phyloP scores from a whole-genome alignment of 2,329 filamentous ascomycete genomes.

The Scedosporium boydii region DNA sequence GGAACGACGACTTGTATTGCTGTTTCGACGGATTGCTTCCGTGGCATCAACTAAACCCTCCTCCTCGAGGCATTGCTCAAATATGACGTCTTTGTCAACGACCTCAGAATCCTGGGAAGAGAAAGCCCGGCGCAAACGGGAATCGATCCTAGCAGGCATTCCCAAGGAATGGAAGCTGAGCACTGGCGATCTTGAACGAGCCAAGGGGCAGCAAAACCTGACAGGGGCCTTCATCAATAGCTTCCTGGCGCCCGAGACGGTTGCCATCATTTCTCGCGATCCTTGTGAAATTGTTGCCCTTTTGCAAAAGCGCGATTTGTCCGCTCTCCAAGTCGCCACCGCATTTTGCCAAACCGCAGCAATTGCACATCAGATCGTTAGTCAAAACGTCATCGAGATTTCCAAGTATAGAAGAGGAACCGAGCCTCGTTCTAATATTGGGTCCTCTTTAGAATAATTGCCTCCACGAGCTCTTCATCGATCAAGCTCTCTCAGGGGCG shows the following conservation, averaged over 20 bases:
- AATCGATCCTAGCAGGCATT: conserved; percentile 11
- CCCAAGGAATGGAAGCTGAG: conserved; percentile 12
- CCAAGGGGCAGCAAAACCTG: conserved; percentile 7
- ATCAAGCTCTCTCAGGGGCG: conserved; percentile 33
- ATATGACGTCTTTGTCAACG: neutral
- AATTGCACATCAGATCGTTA: conserved; percentile 45
- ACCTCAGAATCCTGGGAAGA: conserved; percentile 10
- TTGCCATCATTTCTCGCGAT: conserved; percentile 8
- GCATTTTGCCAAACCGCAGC: conserved; percentile 42
- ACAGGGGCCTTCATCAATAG: conserved; percentile 13
- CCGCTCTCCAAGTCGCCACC: conserved; percentile 31
- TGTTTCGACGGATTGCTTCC: no score
- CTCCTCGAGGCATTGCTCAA: no score
- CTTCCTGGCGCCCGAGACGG: conserved; percentile 8
- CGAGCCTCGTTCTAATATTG: neutral
- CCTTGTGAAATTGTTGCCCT: conserved; percentile 6
- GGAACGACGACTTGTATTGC: no score
- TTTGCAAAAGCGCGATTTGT: neutral
- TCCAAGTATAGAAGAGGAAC: neutral
- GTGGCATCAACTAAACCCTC: no score
- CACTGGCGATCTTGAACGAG: conserved; percentile 9
- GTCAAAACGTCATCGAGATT: conserved; percentile 4
- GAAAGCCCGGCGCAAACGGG: conserved; percentile 12
- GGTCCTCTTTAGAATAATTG: conserved; percentile 25
- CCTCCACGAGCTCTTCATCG: conserved; percentile 38